These are phyloP conservation scores for Maudiozyma bulderi DNA, from an alignment of 805 yeast genomes.

Conservation along the genomic window DNA sequence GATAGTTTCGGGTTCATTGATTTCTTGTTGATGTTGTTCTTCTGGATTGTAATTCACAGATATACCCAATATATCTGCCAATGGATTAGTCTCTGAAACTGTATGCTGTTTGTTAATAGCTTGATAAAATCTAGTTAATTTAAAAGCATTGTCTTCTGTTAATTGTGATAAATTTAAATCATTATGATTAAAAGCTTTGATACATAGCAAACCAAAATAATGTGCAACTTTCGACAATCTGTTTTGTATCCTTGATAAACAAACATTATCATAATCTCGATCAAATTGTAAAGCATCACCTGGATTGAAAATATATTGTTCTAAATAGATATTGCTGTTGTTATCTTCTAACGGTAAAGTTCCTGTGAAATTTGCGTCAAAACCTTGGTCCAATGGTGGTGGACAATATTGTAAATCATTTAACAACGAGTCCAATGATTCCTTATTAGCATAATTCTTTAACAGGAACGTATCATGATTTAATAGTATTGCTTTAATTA, in stretches of 20 bases:
- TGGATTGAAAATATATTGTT: conserved; percentile 20
- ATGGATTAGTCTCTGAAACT: neutral
- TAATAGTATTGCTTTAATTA: conserved; percentile 15
- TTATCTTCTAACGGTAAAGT: conserved; percentile 6
- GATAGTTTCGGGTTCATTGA: neutral
- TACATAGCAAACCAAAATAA: conserved; percentile 16
- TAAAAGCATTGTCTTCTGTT: conserved; percentile 9
- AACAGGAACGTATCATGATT: conserved; percentile 21
- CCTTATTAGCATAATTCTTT: conserved; percentile 25
- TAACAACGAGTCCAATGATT: conserved; percentile 10
- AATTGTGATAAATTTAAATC: neutral
- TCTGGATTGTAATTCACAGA: neutral
- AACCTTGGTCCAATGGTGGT: conserved; percentile 8
- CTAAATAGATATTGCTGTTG: conserved; percentile 10
- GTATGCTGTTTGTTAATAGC: neutral
- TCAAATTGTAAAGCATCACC: conserved; percentile 11
- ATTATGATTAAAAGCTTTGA: conserved; percentile 8
- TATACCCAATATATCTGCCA: neutral
- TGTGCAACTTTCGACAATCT: conserved; percentile 16
- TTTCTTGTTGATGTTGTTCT: neutral
- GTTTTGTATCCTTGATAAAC: conserved; percentile 11
- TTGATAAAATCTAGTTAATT: conserved; percentile 16
- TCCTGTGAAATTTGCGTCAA: conserved; percentile 25
- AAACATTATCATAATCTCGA: conserved; percentile 9
- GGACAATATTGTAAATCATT: conserved; percentile 1